These are phyloP conservation scores for Fusarium solani-melongenae DNA, from an alignment of 2,329 filamentous ascomycete genomes.

Conservation along the genomic window DNA sequence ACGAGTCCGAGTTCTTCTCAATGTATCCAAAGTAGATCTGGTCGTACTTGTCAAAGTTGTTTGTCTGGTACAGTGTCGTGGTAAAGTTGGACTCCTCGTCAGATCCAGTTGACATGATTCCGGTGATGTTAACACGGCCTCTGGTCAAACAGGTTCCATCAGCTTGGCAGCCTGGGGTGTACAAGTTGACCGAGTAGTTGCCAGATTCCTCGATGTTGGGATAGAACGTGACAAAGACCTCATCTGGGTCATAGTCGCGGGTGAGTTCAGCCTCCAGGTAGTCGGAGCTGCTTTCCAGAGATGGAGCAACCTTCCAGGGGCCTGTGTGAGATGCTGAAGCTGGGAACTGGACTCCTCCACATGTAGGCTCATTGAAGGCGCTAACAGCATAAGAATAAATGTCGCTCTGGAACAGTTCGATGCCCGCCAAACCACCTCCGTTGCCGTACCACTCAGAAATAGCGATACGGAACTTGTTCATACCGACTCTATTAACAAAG, in stretches of 20 bases:
- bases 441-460: conserved; percentile 88
- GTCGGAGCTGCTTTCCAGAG: conserved; percentile 75
- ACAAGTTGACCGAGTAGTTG: conserved; percentile 91
- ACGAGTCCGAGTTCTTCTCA: conserved; percentile 77
- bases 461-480: conserved; percentile 87
- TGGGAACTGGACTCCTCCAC: conserved; percentile 69
- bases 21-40: conserved; percentile 88
- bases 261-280: conserved; percentile 79
- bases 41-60: conserved; percentile 97
- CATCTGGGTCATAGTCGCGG: conserved; percentile 64
- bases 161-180: conserved; percentile 88
- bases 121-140: conserved; percentile 85
- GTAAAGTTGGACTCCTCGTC: conserved; percentile 61
- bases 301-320: conserved; percentile 77
- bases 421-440: conserved; percentile 85
- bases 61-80: conserved; percentile 84
- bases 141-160: conserved; percentile 81
- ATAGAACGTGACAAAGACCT: conserved; percentile 78
- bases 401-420: conserved; percentile 88
- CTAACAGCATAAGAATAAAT: conserved; percentile 88
- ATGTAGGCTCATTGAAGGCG: conserved; percentile 88
- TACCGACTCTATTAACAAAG: conserved; percentile 88
- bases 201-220: conserved; percentile 90
- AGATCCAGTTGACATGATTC: conserved; percentile 68
- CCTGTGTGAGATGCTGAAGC: conserved; percentile 78